Base-by-base conservation (phyloP, 805 yeast species). In the Saccharomyces paradoxus region DNA sequence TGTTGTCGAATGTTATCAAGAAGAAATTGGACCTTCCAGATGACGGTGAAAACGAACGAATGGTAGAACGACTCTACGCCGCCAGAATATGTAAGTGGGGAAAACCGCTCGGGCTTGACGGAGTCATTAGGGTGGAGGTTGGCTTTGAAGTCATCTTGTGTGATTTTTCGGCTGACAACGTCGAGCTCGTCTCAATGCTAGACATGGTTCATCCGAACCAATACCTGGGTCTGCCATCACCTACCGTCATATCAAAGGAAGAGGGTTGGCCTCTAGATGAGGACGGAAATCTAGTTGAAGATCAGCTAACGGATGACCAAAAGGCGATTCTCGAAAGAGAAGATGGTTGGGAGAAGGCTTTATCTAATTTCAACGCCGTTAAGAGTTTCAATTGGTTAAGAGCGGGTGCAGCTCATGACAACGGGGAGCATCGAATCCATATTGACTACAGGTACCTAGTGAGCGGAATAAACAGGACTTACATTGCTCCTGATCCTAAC, bases 91-190 rank as follows among this genome's bases (percentile, higher is more conserved):
- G 88, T 64, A 58, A 71, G 22, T 83, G 87, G 87, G 74, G 75
- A 8, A 56, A 72, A 52, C 63, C 72, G 17, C 79, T 78, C 53
- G 83, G 83, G 0, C 66, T 83, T 24, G 84, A 83, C 64, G 88
- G 87, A 0, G 69, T 76, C 26, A 69, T 83, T 5, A 70, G 88
- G 59, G 71, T 82, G 21, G 87, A 83, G 62, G 69, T 80, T 48
- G 86, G 86, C 0, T 83, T 75, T 63, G 88, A 83, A 63, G 73
- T 82, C n/a, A 73, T 83, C 12, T 53, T 83, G 12, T 83, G 88
- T 68, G 81, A 82, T 61, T 82, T 83, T 65, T 53, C 62, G 17
- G 61, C 63, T 32, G 76, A 73, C 14, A 75, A 78, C 54, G 48
- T 81, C 5, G 74, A 74, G 54, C 57, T 82, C 32, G 73, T 81